phyloP scores from a whole-genome alignment of 106 monocot species.

The Hemerocallis citrina region DNA sequence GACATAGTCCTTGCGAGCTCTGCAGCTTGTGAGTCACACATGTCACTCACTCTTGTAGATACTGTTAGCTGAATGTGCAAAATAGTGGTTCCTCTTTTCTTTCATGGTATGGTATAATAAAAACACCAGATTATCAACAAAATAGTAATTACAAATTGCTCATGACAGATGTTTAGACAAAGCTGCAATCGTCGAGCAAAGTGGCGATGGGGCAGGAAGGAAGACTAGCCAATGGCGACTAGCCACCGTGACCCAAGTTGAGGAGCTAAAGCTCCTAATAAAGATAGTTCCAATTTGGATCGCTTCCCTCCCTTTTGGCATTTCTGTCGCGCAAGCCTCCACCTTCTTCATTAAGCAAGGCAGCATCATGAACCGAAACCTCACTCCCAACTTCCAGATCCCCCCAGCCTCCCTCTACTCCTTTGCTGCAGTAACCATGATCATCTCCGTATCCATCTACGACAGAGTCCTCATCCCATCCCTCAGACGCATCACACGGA shows the following conservation, averaged over 20 bases:
- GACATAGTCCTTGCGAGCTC: no score
- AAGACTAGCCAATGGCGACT: constrained; percentile 31
- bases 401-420: constrained; percentile 60
- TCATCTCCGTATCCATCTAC: constrained; percentile 40
- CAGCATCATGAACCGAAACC: constrained; percentile 40
- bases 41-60: no score
- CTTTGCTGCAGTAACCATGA: constrained; percentile 52
- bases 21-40: no score
- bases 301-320: constrained; percentile 36
- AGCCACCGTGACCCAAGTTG: constrained; percentile 72
- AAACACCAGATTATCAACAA: no score
- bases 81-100: no score
- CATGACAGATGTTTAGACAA: constrained; percentile 51
- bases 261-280: constrained; percentile 57
- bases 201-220: background rate
- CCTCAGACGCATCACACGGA: constrained; percentile 30
- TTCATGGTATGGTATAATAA: no score
- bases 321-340: constrained; percentile 40
- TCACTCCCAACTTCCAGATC: constrained; percentile 32
- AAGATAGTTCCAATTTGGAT: constrained; percentile 64
- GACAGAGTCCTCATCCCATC: constrained; percentile 62
- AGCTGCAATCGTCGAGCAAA: constrained; percentile 45
- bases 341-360: constrained; percentile 92
- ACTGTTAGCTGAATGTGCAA: no score
- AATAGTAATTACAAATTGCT: background rate